Evolutionary conservation across 1,139 yeast genomes (phyloP).

Genomic region (Hanseniaspora gamundiae): DNA sequence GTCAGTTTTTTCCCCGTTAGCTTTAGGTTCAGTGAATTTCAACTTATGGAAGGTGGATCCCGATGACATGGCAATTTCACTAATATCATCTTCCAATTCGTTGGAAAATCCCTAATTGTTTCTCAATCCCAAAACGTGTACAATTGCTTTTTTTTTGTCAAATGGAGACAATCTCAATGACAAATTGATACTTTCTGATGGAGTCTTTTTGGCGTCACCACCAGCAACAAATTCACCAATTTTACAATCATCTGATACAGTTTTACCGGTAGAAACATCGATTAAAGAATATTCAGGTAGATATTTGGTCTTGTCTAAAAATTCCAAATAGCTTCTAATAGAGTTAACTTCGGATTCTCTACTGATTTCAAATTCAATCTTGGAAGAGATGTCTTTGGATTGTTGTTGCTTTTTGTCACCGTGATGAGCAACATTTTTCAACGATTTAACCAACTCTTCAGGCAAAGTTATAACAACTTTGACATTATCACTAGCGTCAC

Average conservation of each 20-base stretch:
- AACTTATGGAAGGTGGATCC: slow-evolving; percentile 19
- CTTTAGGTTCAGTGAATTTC: slow-evolving; percentile 15
- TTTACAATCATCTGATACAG: slow-evolving; percentile 10
- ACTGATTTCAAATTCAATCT: not conserved
- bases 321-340: not conserved
- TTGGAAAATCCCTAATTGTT: slow-evolving; percentile 23
- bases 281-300: slow-evolving; percentile 2
- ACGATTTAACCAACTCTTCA: slow-evolving; percentile 2
- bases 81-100: slow-evolving; percentile 21
- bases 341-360: not conserved
- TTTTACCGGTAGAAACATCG: slow-evolving; percentile 7
- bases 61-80: slow-evolving; percentile 23
- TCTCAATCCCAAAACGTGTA: slow-evolving; percentile 22
- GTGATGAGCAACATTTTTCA: slow-evolving; percentile 2
- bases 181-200: slow-evolving; percentile 2
- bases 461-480: slow-evolving; percentile 6
- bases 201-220: slow-evolving; percentile 14
- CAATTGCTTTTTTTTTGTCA: slow-evolving; percentile 21
- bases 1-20: too few relatives aligned
- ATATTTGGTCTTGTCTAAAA: not conserved
- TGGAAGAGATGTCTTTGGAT: not conserved
- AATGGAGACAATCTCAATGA: slow-evolving; percentile 16
- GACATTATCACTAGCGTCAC: not conserved
- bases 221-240: slow-evolving; percentile 6
- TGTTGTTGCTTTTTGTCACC: slow-evolving; percentile 2